Evolutionary conservation across 2,329 filamentous ascomycete genomes (phyloP).

Genomic region (Diplocarpon mali): DNA sequence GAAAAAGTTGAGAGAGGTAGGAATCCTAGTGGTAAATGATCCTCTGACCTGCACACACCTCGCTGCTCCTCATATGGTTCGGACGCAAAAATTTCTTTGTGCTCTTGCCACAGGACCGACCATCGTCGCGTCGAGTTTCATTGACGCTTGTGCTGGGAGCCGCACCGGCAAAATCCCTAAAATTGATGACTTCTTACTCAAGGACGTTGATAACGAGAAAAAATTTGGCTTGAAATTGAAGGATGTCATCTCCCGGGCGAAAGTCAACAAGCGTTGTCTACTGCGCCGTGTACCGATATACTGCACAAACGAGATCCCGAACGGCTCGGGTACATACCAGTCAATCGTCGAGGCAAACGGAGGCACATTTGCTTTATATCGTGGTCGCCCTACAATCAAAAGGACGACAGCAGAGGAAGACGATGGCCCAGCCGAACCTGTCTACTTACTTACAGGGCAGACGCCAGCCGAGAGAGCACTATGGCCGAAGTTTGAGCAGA

Average conservation of each 20-base stretch:
- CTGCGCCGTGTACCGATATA: constrained; percentile 70
- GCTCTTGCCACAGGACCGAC: constrained; percentile 72
- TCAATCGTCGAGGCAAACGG: constrained; percentile 83
- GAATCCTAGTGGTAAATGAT: constrained; percentile 71
- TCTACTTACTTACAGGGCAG: constrained; percentile 71
- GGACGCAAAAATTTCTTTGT: constrained; percentile 88
- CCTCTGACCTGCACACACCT: constrained; percentile 71
- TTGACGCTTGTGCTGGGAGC: constrained; percentile 50
- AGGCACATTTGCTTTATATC: constrained; percentile 68
- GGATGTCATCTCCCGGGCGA: constrained; percentile 58
- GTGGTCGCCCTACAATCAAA: constrained; percentile 55
- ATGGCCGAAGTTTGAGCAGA: constrained; percentile 70
- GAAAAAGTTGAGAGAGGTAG: constrained; percentile 72
- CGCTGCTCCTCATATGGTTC: constrained; percentile 74
- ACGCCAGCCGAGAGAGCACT: constrained; percentile 57
- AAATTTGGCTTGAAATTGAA: constrained; percentile 58
- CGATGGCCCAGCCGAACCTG: constrained; percentile 51
- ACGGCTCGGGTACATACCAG: constrained; percentile 75
- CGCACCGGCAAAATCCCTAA: constrained; percentile 55
- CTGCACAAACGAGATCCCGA: constrained; percentile 68
- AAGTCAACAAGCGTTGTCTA: constrained; percentile 64
- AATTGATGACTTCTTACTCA: constrained; percentile 54
- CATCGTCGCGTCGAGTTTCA: constrained; percentile 66
- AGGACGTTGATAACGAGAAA: constrained; percentile 63
- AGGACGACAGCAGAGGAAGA: constrained; percentile 51